Evolutionary conservation across 306 rosid genomes (phyloP).

Genomic region (Fragaria iinumae): DNA sequence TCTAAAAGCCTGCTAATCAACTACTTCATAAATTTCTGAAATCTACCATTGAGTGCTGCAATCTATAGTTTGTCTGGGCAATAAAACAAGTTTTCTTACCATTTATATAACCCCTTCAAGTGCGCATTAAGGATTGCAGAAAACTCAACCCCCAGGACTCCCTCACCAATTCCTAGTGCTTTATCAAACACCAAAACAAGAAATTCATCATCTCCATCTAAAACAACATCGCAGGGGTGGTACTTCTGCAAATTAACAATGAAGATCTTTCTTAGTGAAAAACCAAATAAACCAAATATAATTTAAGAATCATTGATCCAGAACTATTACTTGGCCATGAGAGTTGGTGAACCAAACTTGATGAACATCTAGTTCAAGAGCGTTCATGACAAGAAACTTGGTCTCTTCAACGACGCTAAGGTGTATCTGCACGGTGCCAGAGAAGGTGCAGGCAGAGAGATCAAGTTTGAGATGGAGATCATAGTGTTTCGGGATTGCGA

Average conservation of each 20-base stretch:
- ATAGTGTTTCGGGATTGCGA: constrained; percentile 46
- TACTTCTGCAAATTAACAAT: constrained; percentile 24
- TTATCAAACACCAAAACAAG: constrained; percentile 54
- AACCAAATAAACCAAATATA: not conserved
- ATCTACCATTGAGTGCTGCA: not conserved
- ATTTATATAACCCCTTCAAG: constrained; percentile 54
- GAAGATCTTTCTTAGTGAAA: not conserved
- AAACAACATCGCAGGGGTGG: constrained; percentile 46
- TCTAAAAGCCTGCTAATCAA: not conserved
- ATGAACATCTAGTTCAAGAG: constrained; percentile 51
- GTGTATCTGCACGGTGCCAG: constrained; percentile 38
- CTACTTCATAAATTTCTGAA: not conserved
- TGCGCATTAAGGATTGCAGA: constrained; percentile 56
- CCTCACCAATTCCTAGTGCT: constrained; percentile 49
- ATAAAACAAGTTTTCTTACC: constrained; percentile 22
- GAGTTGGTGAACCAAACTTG: constrained; percentile 41
- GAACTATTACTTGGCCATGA: constrained; percentile 33
- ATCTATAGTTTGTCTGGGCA: not conserved
- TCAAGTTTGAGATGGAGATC: constrained; percentile 56
- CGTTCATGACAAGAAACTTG: constrained; percentile 46
- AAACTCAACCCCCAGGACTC: constrained; percentile 50
- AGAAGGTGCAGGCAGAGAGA: constrained; percentile 47
- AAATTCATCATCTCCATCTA: constrained; percentile 51
- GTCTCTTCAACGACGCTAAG: constrained; percentile 38
- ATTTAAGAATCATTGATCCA: not conserved